Base-by-base conservation (phyloP, 2,329 filamentous ascomycete genomes). In the Leptodontidium sp. region DNA sequence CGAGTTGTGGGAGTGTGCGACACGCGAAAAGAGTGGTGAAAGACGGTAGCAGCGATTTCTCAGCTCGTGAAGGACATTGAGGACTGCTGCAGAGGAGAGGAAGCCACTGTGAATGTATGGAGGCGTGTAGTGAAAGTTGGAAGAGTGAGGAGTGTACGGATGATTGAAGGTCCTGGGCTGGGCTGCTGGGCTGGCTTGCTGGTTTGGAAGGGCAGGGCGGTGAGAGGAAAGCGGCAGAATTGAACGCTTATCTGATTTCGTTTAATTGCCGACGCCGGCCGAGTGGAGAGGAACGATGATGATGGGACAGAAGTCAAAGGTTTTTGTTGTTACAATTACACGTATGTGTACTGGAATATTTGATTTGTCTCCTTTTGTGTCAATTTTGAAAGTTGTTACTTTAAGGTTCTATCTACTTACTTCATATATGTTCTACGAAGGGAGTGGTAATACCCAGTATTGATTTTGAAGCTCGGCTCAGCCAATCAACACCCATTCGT, bases 81-180 rank as follows among this genome's bases (percentile, higher is more conserved):
- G 62, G 21, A 65, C 50, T 45, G 12, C 45, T 40, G 17, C 17
- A 24, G 32, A 38, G 55, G 8, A 64, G 26, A 64, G 40, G 59
- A 64, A 64, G 49, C 62, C 49, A 52, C 49, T 63, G 59, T 32
- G 17, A 45, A 12, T 62, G 35, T 62, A 40, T 65, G 61, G 61
- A 67, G 62, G 61, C 45, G 58, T 64, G 66, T 67, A 67, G 61
- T 67, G 58, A 58, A 38, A 59, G 65, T 50, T 64, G 63, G 53
- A 14, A 53, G 59, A 38, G 61, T n/a, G 59, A 68, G 45, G 61
- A 64, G 59, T 47, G 59, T 61, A 49, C 52, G 50, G 35, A 32
- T 47, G 50, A 61, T 61, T 61, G 40, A 64, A 24, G 62, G 29
- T 63, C 26, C 61, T 63, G 21, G 47, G 21, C 49, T 64, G 55